phyloP scores from a whole-genome alignment of 345 rosid genomes.

The Psidium friedrichsthalianum region DNA sequence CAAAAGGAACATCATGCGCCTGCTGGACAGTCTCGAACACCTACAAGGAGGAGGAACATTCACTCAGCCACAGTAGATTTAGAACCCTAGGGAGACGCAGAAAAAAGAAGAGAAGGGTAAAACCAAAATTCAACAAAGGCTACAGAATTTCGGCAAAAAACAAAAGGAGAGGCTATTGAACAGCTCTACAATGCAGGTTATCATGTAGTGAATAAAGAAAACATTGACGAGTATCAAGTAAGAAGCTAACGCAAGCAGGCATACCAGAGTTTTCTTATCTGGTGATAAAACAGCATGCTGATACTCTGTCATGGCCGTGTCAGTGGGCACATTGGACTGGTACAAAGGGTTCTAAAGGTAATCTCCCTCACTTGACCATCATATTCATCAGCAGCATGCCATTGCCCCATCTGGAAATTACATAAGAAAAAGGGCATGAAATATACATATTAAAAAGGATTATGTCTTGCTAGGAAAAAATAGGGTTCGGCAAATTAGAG shows the following conservation, averaged over 20 bases:
- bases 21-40: slow-evolving; percentile 95
- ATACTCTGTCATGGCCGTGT: slow-evolving; percentile 94
- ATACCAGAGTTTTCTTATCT: slow-evolving; percentile 69
- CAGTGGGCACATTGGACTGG: slow-evolving; percentile 98
- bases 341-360: slow-evolving; percentile 69
- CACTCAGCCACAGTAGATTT: background rate
- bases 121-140: background rate
- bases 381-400: slow-evolving; percentile 90
- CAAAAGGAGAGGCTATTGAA: background rate
- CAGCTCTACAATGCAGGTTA: background rate
- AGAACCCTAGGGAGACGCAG: background rate
- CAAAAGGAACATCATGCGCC: slow-evolving; percentile 96
- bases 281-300: slow-evolving; percentile 73
- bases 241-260: background rate
- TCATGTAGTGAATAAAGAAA: background rate
- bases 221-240: background rate
- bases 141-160: background rate
- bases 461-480: background rate
- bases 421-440: background rate
- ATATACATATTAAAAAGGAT: background rate
- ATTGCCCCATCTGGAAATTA: slow-evolving; percentile 70
- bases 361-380: slow-evolving; percentile 97
- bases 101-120: background rate
- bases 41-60: slow-evolving; percentile 19
- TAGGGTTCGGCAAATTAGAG: background rate